Conservation (phyloP, 805 yeast species). For the Kluyveromyces dobzhanskii region DNA sequence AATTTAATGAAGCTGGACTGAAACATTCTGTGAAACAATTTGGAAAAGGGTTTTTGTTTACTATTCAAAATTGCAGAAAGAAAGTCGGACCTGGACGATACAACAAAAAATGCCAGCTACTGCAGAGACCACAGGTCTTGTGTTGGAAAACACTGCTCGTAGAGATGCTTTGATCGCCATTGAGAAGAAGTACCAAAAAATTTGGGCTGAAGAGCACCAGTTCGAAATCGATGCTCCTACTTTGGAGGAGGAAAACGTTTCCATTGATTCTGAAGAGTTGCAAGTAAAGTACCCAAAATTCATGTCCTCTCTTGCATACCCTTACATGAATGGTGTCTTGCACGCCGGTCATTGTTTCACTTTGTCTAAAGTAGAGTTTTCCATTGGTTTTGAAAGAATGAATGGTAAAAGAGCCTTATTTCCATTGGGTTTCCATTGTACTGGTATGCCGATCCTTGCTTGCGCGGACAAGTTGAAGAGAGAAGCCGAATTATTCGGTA, state of each 20-base stretch:
- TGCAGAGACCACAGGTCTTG: constrained; percentile 27
- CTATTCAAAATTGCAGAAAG: too few relatives aligned
- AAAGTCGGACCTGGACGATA: not conserved
- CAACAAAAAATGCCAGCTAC: constrained; percentile 16
- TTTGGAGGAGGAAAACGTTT: constrained; percentile 50
- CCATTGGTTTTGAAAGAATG: constrained; percentile 92
- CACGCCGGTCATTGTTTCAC: constrained; percentile 98
- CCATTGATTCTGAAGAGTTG: constrained; percentile 56
- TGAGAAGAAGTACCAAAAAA: constrained; percentile 78
- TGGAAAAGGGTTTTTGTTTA: too few relatives aligned
- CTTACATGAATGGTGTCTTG: constrained; percentile 96
- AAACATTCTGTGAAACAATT: too few relatives aligned
- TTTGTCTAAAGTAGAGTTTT: constrained; percentile 85
- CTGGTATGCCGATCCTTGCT: constrained; percentile 97
- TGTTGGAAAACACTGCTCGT: constrained; percentile 65
- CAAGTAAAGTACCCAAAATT: constrained; percentile 77
- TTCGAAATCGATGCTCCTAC: constrained; percentile 89
- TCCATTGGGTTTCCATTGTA: constrained; percentile 98
- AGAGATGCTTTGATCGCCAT: constrained; percentile 87
- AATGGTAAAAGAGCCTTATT: constrained; percentile 84
- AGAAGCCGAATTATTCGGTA: constrained; percentile 87
- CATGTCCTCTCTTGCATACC: constrained; percentile 94
- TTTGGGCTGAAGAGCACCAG: constrained; percentile 80
- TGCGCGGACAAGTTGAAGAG: constrained; percentile 92
- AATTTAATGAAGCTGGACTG: too few relatives aligned